Conservation (phyloP, 2,329 filamentous ascomycete genomes). For the Rhytidhysteron rufulum region DNA sequence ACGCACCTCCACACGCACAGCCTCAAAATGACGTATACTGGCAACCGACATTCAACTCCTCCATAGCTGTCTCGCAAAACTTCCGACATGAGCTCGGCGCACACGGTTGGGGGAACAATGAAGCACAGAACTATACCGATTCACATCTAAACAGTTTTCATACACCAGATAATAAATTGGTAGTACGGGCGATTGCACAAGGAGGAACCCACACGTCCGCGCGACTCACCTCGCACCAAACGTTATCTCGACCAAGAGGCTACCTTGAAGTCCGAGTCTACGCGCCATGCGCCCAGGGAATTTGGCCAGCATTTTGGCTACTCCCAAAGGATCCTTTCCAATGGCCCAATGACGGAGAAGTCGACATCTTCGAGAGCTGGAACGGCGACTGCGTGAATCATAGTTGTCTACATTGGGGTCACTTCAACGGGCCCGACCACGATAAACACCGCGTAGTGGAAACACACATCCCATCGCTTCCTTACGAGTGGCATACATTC, state of each 20-base stretch:
- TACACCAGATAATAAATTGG: conserved; percentile 48
- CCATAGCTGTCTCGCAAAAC: conserved; percentile 46
- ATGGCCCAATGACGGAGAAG: conserved; percentile 58
- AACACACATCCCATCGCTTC: conserved; percentile 50
- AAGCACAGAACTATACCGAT: conserved; percentile 56
- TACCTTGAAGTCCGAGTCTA: conserved; percentile 51
- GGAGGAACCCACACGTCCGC: conserved; percentile 50
- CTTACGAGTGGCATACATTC: conserved; percentile 46
- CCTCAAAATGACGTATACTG: conserved; percentile 41
- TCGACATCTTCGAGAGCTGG: conserved; percentile 62
- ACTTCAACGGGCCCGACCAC: conserved; percentile 51
- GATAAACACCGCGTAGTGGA: conserved; percentile 55
- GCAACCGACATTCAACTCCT: conserved; percentile 49
- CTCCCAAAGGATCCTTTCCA: conserved; percentile 55
- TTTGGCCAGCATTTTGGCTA: conserved; percentile 63
- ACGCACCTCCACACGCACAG: too few relatives aligned
- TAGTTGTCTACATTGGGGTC: conserved; percentile 58
- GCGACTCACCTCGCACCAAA: conserved; percentile 52
- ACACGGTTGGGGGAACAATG: conserved; percentile 61
- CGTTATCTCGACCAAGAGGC: conserved; percentile 49
- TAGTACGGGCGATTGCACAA: conserved; percentile 50
- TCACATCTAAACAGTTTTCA: conserved; percentile 52
- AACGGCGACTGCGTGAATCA: conserved; percentile 55
- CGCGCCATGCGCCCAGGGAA: conserved; percentile 52
- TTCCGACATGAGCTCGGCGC: conserved; percentile 55